A percentile compares a stretch with the other conserved stretches of the same genome.
These are phyloP conservation scores for Stephanodiscus minutulus DNA, from an alignment of 108 stramenopile genomes.

Conservation along the genomic window DNA sequence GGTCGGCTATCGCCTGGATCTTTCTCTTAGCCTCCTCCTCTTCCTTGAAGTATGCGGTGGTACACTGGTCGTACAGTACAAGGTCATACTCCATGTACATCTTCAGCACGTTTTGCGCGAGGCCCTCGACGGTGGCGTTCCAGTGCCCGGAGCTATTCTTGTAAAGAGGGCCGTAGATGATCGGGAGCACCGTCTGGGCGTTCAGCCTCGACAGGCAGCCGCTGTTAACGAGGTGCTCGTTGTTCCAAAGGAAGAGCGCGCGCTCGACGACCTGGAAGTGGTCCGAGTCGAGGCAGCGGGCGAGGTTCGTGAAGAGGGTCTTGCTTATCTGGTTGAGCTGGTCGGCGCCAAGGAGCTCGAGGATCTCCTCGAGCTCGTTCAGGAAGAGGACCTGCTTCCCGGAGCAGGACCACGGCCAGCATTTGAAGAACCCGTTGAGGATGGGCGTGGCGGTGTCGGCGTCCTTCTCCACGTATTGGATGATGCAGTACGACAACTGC, in stretches of 20 bases:
- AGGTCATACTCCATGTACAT: conserved; percentile 96
- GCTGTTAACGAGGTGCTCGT: conserved; percentile 93
- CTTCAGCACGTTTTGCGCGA: conserved; percentile 96
- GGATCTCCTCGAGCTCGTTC: conserved; percentile 97
- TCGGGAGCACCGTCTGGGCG: conserved; percentile 90
- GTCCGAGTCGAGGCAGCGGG: conserved; percentile 90
- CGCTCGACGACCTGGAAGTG: conserved; percentile 98
- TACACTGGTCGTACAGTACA: conserved; percentile 87
- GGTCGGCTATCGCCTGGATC: conserved; percentile 70
- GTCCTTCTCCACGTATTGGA: conserved; percentile 99
- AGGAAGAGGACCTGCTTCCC: conserved; percentile 96
- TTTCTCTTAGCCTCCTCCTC: conserved; percentile 91
- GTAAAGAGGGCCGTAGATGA: conserved; percentile 94
- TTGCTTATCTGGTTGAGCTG: conserved; percentile 86
- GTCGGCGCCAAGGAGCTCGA: conserved; percentile 92
- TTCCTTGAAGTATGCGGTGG: conserved; percentile 79
- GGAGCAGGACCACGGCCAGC: conserved; percentile 96
- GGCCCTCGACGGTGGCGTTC: conserved; percentile 98
- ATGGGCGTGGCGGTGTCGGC: conserved; percentile 96
- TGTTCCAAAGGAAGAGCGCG: conserved; percentile 98
- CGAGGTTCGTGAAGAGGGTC: conserved; percentile 89
- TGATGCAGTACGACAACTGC: conserved; percentile 99
- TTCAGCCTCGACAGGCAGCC: conserved; percentile 84
- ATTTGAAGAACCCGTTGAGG: conserved; percentile 95
- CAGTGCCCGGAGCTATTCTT: conserved; percentile 96